Conservation (phyloP, 176 grass and related monocot genomes). For the Carex littledalei region DNA sequence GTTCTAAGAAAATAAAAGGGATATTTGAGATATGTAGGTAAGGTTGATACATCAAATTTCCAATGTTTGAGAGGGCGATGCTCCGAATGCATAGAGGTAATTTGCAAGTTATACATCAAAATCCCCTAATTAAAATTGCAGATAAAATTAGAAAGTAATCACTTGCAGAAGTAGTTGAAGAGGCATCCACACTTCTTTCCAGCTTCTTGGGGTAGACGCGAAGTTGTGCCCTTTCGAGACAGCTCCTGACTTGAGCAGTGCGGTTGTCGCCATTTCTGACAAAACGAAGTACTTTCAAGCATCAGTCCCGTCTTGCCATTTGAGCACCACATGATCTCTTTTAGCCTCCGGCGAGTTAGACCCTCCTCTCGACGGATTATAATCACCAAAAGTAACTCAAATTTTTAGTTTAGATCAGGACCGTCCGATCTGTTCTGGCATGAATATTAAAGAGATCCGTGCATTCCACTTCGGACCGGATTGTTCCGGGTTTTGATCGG, state of each 20-base stretch:
- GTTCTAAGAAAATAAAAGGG: no score
- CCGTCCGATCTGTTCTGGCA: no score
- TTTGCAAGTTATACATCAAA: neutral
- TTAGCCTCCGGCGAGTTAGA: no score
- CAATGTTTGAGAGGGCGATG: neutral
- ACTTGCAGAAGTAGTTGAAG: conserved; percentile 68
- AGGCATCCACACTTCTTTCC: conserved; percentile 37
- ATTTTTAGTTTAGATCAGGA: no score
- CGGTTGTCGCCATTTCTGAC: conserved; percentile 26
- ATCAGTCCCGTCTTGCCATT: neutral
- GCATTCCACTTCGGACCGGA: no score
- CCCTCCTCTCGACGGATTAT: no score
- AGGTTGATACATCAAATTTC: no score
- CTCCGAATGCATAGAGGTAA: neutral
- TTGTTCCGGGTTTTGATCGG: no score
- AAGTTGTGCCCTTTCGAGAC: conserved; percentile 89
- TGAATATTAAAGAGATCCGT: no score
- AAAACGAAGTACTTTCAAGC: neutral
- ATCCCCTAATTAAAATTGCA: neutral
- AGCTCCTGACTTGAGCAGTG: conserved; percentile 59
- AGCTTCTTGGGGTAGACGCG: conserved; percentile 91
- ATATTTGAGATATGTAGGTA: no score
- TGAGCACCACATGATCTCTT: neutral
- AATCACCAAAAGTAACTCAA: no score
- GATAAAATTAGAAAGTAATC: conserved; percentile 8